Percentiles rank a stretch among this genome's conserved stretches.
Conservation (phyloP, 2,329 filamentous ascomycete genomes). For the Fusarium duplospermum region DNA sequence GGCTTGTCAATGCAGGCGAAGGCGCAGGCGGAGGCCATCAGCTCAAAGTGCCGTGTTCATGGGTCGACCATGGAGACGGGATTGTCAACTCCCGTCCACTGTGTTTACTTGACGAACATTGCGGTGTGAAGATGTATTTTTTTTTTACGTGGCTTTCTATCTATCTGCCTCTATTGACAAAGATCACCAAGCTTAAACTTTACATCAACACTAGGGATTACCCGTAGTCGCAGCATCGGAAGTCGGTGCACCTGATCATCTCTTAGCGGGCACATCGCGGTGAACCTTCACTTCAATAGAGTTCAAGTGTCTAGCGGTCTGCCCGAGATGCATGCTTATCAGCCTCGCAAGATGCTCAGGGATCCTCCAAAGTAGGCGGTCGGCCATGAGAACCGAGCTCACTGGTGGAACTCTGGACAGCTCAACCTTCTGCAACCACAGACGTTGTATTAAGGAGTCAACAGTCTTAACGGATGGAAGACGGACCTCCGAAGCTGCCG, state of each 20-base stretch:
- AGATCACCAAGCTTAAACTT: background rate
- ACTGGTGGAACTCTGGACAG: background rate
- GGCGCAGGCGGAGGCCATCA: background rate
- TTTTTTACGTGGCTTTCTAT: background rate
- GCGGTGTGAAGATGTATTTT: background rate
- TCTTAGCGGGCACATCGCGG: background rate
- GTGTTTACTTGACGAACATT: background rate
- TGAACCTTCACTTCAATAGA: background rate
- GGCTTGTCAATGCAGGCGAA: background rate
- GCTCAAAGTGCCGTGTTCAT: background rate
- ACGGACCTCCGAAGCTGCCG: background rate
- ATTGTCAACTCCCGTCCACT: background rate
- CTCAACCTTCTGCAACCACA: background rate
- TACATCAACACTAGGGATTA: background rate
- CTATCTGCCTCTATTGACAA: background rate
- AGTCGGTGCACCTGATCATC: background rate
- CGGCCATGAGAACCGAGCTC: background rate
- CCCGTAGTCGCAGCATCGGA: background rate
- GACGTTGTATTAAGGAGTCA: background rate
- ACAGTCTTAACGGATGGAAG: background rate
- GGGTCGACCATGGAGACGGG: background rate
- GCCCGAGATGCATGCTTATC: background rate
- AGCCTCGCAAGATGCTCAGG: background rate
- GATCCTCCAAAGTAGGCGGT: background rate
- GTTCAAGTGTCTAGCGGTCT: background rate